Conservation (phyloP, 2,329 filamentous ascomycete species). For the Fusarium armeniacum region DNA sequence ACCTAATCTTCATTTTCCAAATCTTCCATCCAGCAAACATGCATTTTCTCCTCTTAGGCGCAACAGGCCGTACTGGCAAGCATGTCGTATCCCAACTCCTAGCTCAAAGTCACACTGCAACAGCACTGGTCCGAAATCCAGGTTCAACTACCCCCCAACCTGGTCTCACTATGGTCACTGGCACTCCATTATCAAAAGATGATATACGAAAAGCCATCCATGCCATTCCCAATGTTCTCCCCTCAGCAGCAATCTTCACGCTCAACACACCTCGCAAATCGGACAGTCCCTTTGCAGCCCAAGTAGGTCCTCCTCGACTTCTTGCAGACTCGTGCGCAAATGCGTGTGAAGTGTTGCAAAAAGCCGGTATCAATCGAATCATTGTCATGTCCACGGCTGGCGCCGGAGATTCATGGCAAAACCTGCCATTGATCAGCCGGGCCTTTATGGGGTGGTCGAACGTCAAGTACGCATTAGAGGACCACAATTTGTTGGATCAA, state of each 20-base stretch:
- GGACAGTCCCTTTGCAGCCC: slow-evolving; percentile 58
- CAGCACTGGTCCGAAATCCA: slow-evolving; percentile 57
- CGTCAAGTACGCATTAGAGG: slow-evolving; percentile 57
- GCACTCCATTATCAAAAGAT: slow-evolving; percentile 54
- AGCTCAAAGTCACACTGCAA: slow-evolving; percentile 55
- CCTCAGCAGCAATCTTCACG: slow-evolving; percentile 56
- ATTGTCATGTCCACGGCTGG: slow-evolving; percentile 59
- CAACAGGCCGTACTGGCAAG: slow-evolving; percentile 60
- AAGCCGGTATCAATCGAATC: slow-evolving; percentile 52
- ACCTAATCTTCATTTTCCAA: no score
- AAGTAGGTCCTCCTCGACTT: slow-evolving; percentile 56
- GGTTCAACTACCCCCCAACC: slow-evolving; percentile 30
- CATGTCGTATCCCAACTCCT: slow-evolving; percentile 58
- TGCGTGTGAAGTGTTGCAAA: slow-evolving; percentile 51
- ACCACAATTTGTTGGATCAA: slow-evolving; percentile 55
- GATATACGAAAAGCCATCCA: slow-evolving; percentile 52
- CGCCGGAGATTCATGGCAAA: slow-evolving; percentile 56
- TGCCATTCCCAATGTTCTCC: slow-evolving; percentile 37
- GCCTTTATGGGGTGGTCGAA: slow-evolving; percentile 58
- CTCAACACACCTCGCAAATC: slow-evolving; percentile 58
- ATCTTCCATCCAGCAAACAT: slow-evolving; percentile 39
- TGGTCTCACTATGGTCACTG: slow-evolving; percentile 52
- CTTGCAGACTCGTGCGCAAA: slow-evolving; percentile 57
- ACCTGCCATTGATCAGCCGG: slow-evolving; percentile 54
- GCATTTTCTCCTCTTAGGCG: slow-evolving; percentile 60